Evolutionary conservation across 2,329 filamentous ascomycete genomes (phyloP).

Genomic region (Tolypocladium amazonense): DNA sequence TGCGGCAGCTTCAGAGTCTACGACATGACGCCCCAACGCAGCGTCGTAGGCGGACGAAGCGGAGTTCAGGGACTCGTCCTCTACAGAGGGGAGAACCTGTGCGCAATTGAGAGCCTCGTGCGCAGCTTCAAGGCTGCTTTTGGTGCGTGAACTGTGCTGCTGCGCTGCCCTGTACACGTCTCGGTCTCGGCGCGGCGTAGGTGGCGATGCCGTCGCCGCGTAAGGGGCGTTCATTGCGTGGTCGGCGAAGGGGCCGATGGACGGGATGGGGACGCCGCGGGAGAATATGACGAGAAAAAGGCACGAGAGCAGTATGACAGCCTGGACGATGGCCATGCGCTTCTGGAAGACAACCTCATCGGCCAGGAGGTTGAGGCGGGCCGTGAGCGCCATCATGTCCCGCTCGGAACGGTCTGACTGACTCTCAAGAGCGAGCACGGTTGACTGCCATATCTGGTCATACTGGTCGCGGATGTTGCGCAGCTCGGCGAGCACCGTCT

Average conservation of each 20-base stretch:
- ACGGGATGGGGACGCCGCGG: conserved; percentile 32
- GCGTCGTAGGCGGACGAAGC: neutral
- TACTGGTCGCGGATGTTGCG: conserved; percentile 73
- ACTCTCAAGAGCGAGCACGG: conserved; percentile 79
- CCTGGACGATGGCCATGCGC: conserved; percentile 87
- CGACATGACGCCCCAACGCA: conserved; percentile 1
- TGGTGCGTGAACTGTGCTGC: neutral
- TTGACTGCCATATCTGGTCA: conserved; percentile 94
- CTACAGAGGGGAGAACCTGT: neutral
- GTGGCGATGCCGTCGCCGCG: conserved; percentile 8
- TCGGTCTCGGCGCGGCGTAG: conserved; percentile 5
- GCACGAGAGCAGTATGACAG: conserved; percentile 75
- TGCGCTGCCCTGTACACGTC: neutral
- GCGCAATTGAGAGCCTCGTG: neutral
- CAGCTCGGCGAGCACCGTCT: conserved; percentile 73
- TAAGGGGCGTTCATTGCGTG: conserved; percentile 12
- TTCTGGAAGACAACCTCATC: conserved; percentile 85
- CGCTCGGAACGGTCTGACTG: conserved; percentile 76
- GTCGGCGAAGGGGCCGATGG: conserved; percentile 18
- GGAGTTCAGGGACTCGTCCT: neutral
- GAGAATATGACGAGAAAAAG: conserved; percentile 81
- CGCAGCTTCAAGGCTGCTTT: neutral
- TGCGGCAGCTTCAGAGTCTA: conserved; percentile 4
- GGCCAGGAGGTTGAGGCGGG: conserved; percentile 77
- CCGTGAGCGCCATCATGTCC: conserved; percentile 73